Base-by-base conservation (phyloP, 1,284 basidiomycete species). In the Austroboletus olivaceoglutinosus region DNA sequence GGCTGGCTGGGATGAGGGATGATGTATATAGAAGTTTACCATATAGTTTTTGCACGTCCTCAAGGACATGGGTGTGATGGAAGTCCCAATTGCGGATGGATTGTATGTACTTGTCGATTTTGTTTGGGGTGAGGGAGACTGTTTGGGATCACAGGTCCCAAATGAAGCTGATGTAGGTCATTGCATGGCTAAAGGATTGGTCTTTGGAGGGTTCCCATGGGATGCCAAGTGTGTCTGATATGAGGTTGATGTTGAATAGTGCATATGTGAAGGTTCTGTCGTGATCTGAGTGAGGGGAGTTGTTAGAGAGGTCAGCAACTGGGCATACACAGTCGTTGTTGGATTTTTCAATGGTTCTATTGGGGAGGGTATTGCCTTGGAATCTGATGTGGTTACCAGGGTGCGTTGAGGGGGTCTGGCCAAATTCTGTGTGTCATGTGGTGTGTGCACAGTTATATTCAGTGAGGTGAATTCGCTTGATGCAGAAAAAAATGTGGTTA, bases 191-290 rank as follows among this genome's bases (percentile, higher is more conserved):
- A 18, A 67, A 67, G 0, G 40, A 50, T 7, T 61, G 41, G 16
- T 51, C 54, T 37, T 67, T 68, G 0, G 40, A 34, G 0, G 0
- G 3, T 18, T 66, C 58, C 62, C 61, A 75, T 0, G 62, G 63
- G 11, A 70, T 67, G 0, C 72, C 70, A 9, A 75, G 57, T 0
- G 33, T 0, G 0, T 50, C 13, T 3, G 67, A 69, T 0, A 72
- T 3, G 1, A 1, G 1, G 13, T 54, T n/a, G 0, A 53, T 31
- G 8, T 53, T 43, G 0, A 12, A 2, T 3, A 56, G 1, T 9
- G 5, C 13, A 27, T 54, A 51, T 0, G 31, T 43, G 5, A 54
- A 54, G 0, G 1, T 0, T 0, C 0, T 2, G 2, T 56, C 43
- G 0, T 48, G 39, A 0, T 34, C 13, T 0, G 33, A 25, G 0